These are phyloP conservation scores for Crassisporium funariophilum DNA, from an alignment of 768 basidiomycete species.

Conservation along the genomic window DNA sequence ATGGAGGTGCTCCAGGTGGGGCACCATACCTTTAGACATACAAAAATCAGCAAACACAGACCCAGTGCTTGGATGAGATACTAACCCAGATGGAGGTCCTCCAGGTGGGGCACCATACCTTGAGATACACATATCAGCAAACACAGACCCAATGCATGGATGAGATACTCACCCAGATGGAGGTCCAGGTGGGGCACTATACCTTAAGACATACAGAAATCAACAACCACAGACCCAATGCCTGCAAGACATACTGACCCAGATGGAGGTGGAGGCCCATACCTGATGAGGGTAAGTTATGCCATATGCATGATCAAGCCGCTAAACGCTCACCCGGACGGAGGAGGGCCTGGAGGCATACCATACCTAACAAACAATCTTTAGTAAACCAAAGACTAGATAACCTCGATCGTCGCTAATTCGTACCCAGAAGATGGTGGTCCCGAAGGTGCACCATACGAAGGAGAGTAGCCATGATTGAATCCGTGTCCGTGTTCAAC, in stretches of 20 bases:
- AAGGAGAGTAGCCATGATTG: conserved; percentile 44
- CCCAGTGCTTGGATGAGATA: too few relatives aligned
- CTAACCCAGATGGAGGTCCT: conserved; percentile 18
- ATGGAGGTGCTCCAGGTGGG: conserved; percentile 19
- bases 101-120: conserved; percentile 29
- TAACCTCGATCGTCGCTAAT: not conserved
- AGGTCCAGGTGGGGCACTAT: too few relatives aligned
- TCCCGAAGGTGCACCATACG: conserved; percentile 32
- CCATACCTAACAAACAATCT: conserved; percentile 22
- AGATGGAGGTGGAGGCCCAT: conserved; percentile 13
- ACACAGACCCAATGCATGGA: too few relatives aligned
- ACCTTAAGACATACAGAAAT: too few relatives aligned
- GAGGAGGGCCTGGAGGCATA: conserved; percentile 20
- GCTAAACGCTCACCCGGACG: conserved; percentile 20
- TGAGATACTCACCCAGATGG: too few relatives aligned
- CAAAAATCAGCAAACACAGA: not conserved
- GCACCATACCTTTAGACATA: conserved; percentile 27
- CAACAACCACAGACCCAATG: too few relatives aligned
- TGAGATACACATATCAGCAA: too few relatives aligned
- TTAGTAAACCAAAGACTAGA: not conserved
- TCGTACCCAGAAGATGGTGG: conserved; percentile 20
- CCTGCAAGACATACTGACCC: not conserved
- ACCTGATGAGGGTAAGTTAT: too few relatives aligned
- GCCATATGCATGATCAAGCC: too few relatives aligned
- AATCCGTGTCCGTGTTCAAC: too few relatives aligned